Percentiles rank a stretch among this genome's conserved stretches.
These are phyloP conservation scores for Pontederia paniculata DNA, from an alignment of 176 grass and related monocot genomes.

Conservation along the genomic window DNA sequence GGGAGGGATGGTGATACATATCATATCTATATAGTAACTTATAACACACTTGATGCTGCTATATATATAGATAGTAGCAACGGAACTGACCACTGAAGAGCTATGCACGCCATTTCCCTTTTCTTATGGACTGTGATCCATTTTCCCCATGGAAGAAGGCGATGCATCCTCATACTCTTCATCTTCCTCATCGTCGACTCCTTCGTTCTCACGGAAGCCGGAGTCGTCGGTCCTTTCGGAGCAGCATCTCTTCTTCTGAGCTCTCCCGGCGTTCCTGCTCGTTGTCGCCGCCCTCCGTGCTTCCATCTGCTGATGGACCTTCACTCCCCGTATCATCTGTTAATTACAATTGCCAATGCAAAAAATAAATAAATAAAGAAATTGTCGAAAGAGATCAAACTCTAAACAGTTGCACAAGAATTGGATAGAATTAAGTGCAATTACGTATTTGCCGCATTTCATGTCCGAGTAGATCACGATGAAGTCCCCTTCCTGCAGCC, in stretches of 20 bases:
- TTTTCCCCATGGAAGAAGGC: no score
- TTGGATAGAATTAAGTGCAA: neutral
- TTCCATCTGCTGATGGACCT: slow-evolving; percentile 34
- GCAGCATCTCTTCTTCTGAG: neutral
- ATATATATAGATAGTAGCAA: no score
- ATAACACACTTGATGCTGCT: no score
- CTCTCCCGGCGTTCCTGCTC: slow-evolving; percentile 12
- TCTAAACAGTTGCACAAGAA: no score
- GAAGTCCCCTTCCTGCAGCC: slow-evolving; percentile 81
- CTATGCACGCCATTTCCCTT: no score
- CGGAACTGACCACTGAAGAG: no score
- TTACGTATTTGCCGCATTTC: slow-evolving; percentile 89
- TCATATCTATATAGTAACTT: no score
- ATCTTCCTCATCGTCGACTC: neutral
- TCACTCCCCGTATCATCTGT: slow-evolving; percentile 85
- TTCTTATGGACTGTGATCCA: no score
- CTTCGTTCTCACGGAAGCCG: neutral
- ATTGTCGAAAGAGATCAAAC: no score
- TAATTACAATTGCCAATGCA: neutral
- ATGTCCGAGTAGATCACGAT: slow-evolving; percentile 69
- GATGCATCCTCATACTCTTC: neutral
- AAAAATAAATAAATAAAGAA: no score
- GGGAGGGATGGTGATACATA: no score
- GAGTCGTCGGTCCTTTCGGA: neutral
- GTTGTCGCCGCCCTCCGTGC: slow-evolving; percentile 1